These are phyloP conservation scores for Thalassia testudinum DNA, from an alignment of 116 monocot species.

Conservation along the genomic window DNA sequence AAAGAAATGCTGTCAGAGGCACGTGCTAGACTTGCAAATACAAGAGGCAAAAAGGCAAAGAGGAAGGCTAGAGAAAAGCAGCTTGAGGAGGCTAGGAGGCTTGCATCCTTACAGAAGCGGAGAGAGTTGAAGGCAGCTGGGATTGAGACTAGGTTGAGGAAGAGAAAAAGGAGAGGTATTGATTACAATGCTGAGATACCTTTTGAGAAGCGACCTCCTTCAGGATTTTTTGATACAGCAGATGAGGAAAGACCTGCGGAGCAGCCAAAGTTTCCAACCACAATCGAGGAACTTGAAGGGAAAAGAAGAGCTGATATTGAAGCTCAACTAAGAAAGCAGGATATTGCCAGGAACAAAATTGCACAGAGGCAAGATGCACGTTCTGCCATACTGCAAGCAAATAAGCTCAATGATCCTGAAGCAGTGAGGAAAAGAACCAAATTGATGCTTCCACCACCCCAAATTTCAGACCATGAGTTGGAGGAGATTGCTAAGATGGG, in stretches of 20 bases:
- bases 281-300: conserved; percentile 96
- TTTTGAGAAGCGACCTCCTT: conserved; percentile 92
- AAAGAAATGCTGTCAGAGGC: conserved; percentile 99
- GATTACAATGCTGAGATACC: conserved; percentile 98
- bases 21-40: conserved; percentile 82
- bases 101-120: conserved; percentile 86
- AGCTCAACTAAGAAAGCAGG: conserved; percentile 84
- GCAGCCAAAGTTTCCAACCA: conserved; percentile 72
- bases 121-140: conserved; percentile 96
- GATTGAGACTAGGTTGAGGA: conserved; percentile 59
- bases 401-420: conserved; percentile 94
- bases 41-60: conserved; percentile 88
- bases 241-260: conserved; percentile 63
- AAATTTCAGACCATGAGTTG: conserved; percentile 90
- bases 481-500: conserved; percentile 98
- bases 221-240: conserved; percentile 71
- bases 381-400: conserved; percentile 75
- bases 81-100: conserved; percentile 90
- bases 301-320: conserved; percentile 87
- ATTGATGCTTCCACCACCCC: conserved; percentile 89
- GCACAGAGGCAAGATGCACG: conserved; percentile 88
- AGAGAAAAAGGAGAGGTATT: conserved; percentile 85
- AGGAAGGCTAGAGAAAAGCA: conserved; percentile 94
- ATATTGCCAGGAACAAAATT: conserved; percentile 91
- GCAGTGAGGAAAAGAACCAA: conserved; percentile 87